Base-by-base conservation (phyloP, 352 stramenopile species). In the Pythium sp. region DNA sequence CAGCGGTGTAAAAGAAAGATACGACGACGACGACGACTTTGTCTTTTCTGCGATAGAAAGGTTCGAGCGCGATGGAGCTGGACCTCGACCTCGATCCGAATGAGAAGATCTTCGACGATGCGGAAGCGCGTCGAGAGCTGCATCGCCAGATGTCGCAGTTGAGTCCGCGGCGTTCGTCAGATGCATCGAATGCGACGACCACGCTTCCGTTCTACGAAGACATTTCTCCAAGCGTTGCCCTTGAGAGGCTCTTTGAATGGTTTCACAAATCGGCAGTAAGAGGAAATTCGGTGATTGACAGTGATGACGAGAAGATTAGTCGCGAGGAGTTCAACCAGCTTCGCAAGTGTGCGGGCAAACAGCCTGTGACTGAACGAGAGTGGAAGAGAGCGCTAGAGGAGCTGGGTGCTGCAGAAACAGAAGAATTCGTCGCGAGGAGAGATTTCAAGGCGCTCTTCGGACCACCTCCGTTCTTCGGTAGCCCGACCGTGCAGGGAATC, bases 361-460 rank as follows among this genome's bases (percentile, higher is more conserved):
- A 43, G 14, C 14, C 59, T 5, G 63, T 86, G 7, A 63, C 43
- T 0, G 53, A 73, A 1, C 54, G 57, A 12, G 68, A 84, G n/a
- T 89, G 81, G 81, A 65, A 56, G 14, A 65, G 67, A 47, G 81
- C 79, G n/a, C 56, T 86, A 2, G 73, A 82, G 20, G 76, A 81
- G 60, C 70, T 89, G 1, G 73, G 69, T 0, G 67, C 69, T 26
- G 11, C 47, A 0, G 55, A 70, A 9, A 59, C 59, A 5, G 61
- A 80, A 2, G 28, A 61, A 1, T 54, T 20, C 9, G 81, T 86
- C 2, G 20, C 54, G 5, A 68, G 72, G 59, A 71, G 63, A 6
- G 71, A 86, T 51, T 89, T 89, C 72, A 84, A 87, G 49, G 77
- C 73, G 5, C 69, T 89, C 1, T 89, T 89, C 64, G 81, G 81